Conservation (phyloP, 495 filamentous ascomycete genomes). For the Aspergillus mulundensis region DNA sequence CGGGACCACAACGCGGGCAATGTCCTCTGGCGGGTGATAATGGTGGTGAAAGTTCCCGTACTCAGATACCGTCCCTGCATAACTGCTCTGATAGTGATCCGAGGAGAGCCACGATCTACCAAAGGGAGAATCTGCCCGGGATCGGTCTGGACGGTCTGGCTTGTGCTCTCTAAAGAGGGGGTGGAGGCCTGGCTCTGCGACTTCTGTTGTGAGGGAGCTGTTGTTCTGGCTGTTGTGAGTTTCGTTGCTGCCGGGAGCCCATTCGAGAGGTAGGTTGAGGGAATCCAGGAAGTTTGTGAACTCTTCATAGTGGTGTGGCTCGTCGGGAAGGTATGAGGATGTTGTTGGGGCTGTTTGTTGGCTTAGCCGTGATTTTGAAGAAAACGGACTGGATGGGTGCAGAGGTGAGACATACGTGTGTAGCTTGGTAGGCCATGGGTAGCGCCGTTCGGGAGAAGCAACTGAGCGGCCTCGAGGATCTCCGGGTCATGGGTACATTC, state of each 20-base stretch:
- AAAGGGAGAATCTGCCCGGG: conserved; percentile 38
- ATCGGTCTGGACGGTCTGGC: conserved; percentile 9
- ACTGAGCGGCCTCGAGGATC: conserved; percentile 39
- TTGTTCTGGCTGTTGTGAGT: conserved; percentile 22
- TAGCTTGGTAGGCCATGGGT: conserved; percentile 27
- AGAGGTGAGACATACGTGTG: conserved; percentile 15
- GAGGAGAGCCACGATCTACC: conserved; percentile 37
- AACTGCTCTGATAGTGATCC: conserved; percentile 28
- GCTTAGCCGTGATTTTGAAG: neutral
- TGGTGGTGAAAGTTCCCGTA: neutral
- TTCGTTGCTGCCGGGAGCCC: conserved; percentile 25
- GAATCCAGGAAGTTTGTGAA: conserved; percentile 41
- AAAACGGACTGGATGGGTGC: neutral
- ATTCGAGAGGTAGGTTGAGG: conserved; percentile 37
- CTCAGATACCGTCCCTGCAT: neutral
- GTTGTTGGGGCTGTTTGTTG: conserved; percentile 26
- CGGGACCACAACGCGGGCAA: neutral
- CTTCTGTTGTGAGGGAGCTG: conserved; percentile 22
- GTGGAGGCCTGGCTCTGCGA: conserved; percentile 15
- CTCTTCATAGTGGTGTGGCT: conserved; percentile 11
- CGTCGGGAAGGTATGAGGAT: conserved; percentile 30
- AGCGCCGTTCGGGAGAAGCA: conserved; percentile 35
- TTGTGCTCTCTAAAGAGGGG: conserved; percentile 1
- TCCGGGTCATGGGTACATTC: conserved; percentile 33
- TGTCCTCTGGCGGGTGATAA: neutral